Conservation (phyloP, 345 rosid genomes). For the Citrus cavaleriei region DNA sequence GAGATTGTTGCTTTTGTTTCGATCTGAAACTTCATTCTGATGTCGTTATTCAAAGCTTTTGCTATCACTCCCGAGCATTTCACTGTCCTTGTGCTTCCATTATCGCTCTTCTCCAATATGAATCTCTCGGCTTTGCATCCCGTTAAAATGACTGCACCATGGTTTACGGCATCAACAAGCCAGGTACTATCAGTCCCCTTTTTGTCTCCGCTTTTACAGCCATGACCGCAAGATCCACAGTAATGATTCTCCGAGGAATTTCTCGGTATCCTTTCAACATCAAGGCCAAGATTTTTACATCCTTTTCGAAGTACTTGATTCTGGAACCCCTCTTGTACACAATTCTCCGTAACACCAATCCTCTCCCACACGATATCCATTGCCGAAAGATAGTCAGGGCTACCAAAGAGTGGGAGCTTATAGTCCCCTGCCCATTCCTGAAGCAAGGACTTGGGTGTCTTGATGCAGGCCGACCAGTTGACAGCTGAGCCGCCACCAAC, state of each 20-base stretch:
- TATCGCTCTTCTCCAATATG: constrained; percentile 36
- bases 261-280: constrained; percentile 45
- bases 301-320: constrained; percentile 76
- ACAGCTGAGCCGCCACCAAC: constrained; percentile 92
- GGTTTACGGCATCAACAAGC: constrained; percentile 73
- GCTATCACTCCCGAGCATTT: constrained; percentile 76
- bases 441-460: constrained; percentile 60
- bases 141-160: constrained; percentile 67
- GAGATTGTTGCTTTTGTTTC: constrained; percentile 78
- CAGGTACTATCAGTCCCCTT: constrained; percentile 77
- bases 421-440: constrained; percentile 65
- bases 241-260: constrained; percentile 76
- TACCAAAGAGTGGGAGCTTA: constrained; percentile 40
- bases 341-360: constrained; percentile 64
- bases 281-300: constrained; percentile 62
- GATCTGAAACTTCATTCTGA: constrained; percentile 45
- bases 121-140: constrained; percentile 84
- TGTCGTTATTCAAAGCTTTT: constrained; percentile 32
- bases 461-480: constrained; percentile 89
- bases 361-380: constrained; percentile 70
- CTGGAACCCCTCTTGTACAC: constrained; percentile 61
- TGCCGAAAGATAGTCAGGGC: constrained; percentile 49
- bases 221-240: constrained; percentile 83
- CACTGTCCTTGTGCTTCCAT: constrained; percentile 30
- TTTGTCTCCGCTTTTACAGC: constrained; percentile 81